phyloP scores from a whole-genome alignment of 1,284 basidiomycete genomes.

The Meira miltonrushii region DNA sequence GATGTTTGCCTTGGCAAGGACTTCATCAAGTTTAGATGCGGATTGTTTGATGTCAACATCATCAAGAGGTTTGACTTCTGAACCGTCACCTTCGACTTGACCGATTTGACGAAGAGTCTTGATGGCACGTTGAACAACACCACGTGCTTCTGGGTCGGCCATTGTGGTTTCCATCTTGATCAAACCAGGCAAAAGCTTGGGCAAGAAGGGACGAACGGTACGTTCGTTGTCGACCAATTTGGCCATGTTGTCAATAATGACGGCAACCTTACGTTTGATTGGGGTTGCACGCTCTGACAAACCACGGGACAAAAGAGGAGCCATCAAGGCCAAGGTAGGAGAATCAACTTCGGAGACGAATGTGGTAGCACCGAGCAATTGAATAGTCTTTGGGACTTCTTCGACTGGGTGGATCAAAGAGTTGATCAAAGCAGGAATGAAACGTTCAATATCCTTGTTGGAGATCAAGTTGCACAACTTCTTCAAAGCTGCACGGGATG shows the following conservation, averaged over 20 bases:
- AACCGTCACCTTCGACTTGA: slow-evolving; percentile 49
- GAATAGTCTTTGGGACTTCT: slow-evolving; percentile 94
- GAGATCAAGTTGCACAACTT: slow-evolving; percentile 66
- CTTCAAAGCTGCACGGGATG: slow-evolving; percentile 86
- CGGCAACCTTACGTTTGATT: slow-evolving; percentile 53
- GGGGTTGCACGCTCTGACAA: slow-evolving; percentile 57
- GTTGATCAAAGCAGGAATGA: slow-evolving; percentile 82
- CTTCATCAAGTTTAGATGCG: slow-evolving; percentile 37
- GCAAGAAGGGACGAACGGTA: slow-evolving; percentile 52
- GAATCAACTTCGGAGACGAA: slow-evolving; percentile 99
- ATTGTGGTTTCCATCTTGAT: slow-evolving; percentile 53
- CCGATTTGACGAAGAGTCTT: slow-evolving; percentile 49
- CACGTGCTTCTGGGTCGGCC: slow-evolving; percentile 51
- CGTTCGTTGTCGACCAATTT: slow-evolving; percentile 54
- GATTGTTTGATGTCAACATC: slow-evolving; percentile 42
- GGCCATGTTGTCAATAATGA: slow-evolving; percentile 53
- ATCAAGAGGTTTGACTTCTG: slow-evolving; percentile 49
- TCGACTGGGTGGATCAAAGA: slow-evolving; percentile 98
- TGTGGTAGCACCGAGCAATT: slow-evolving; percentile 95
- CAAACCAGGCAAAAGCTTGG: slow-evolving; percentile 51
- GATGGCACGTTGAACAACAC: slow-evolving; percentile 51
- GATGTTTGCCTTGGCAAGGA: slow-evolving; percentile 37
- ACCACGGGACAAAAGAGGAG: slow-evolving; percentile 93
- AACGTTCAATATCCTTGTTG: slow-evolving; percentile 94
- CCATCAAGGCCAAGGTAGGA: slow-evolving; percentile 97